phyloP scores from a whole-genome alignment of 2,329 filamentous ascomycete genomes.

The Penicillium sp. region DNA sequence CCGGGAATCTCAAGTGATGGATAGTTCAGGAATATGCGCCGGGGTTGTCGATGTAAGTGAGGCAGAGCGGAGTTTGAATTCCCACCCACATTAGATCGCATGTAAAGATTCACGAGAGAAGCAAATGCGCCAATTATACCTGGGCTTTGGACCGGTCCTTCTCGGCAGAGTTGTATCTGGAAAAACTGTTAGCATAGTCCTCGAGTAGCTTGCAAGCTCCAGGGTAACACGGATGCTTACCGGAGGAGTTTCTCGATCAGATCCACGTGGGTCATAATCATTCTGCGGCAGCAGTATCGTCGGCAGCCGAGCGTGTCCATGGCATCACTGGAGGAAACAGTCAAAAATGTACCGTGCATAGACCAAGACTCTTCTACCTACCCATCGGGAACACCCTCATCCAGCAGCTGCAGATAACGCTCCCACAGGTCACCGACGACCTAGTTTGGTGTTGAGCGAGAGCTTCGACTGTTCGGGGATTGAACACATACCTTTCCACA shows the following conservation, averaged over 20 bases:
- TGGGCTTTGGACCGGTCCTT: constrained; percentile 29
- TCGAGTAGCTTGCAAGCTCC: neutral
- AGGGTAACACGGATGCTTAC: constrained; percentile 51
- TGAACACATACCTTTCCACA: constrained; percentile 79
- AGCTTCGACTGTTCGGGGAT: neutral
- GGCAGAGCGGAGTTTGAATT: neutral
- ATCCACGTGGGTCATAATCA: constrained; percentile 99
- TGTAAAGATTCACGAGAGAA: neutral
- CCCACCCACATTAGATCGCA: neutral
- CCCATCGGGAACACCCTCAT: constrained; percentile 73
- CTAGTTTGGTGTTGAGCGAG: constrained; percentile 48
- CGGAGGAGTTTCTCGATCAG: constrained; percentile 97
- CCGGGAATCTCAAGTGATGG: neutral
- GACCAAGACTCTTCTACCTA: constrained; percentile 43
- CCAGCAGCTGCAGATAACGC: constrained; percentile 84
- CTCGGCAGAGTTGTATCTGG: constrained; percentile 34
- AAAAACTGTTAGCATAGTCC: constrained; percentile 1
- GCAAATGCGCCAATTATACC: constrained; percentile 14
- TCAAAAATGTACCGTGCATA: neutral
- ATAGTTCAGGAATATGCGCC: neutral
- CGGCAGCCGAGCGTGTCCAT: constrained; percentile 93
- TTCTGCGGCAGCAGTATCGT: constrained; percentile 96
- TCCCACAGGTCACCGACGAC: constrained; percentile 98
- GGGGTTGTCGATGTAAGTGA: neutral
- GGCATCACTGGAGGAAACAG: constrained; percentile 65